Conservation (phyloP, 176 grass and related monocot species). For the Rhynchospora tenuis region DNA sequence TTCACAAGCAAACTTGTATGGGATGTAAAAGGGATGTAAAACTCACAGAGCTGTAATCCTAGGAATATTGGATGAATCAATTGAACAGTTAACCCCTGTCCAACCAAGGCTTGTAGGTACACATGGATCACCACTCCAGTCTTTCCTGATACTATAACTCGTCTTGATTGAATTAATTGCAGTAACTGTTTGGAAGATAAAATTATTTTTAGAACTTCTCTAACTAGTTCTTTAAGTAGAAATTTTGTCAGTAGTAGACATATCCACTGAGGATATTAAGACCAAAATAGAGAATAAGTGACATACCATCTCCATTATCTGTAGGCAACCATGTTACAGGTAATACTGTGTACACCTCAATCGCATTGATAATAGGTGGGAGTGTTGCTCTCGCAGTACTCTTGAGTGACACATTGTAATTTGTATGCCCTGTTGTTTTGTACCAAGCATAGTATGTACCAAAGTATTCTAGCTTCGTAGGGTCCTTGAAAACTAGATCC, state of each 20-base stretch:
- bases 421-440: background rate
- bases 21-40: background rate
- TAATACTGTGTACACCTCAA: background rate
- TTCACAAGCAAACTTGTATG: background rate
- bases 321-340: background rate
- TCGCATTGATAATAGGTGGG: conserved; percentile 4
- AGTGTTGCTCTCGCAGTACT: background rate
- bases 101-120: background rate
- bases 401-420: background rate
- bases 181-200: conserved; percentile 16
- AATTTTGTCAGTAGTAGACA: background rate
- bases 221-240: background rate
- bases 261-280: background rate
- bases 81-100: background rate
- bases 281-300: background rate
- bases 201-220: background rate
- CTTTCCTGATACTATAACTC: background rate
- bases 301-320: conserved; percentile 2
- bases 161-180: conserved; percentile 11
- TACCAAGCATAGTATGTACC: background rate
- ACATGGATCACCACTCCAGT: conserved; percentile 21
- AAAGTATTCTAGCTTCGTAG: conserved; percentile 18
- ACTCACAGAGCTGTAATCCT: conserved; percentile 2
- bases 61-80: background rate
- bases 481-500: background rate